Conservation (phyloP, 1,139 yeast species). For the Geotrichum carabidarum region DNA sequence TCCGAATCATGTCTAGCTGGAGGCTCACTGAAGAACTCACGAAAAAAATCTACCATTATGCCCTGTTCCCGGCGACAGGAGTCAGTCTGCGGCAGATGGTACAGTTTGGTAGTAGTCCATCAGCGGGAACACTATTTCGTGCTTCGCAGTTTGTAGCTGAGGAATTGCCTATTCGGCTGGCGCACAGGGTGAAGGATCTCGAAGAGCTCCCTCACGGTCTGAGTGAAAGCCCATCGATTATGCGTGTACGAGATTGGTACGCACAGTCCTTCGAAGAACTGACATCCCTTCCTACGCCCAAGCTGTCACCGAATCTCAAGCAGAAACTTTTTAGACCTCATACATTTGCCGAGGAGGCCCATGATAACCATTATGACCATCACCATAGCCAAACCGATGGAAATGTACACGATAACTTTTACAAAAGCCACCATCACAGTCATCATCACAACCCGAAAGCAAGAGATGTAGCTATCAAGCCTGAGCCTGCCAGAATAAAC, state of each 20-base stretch:
- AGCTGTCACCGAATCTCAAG: conserved; percentile 13
- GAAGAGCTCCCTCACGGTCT: conserved; percentile 76
- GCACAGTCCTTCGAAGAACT: conserved; percentile 86
- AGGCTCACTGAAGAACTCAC: conserved; percentile 29
- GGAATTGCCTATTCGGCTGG: conserved; percentile 81
- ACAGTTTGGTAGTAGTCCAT: conserved; percentile 78
- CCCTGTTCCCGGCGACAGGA: conserved; percentile 75
- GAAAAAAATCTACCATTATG: conserved; percentile 47
- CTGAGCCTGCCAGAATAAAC: conserved; percentile 27
- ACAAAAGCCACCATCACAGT: conserved; percentile 14
- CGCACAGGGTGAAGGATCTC: conserved; percentile 79
- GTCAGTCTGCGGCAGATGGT: conserved; percentile 86
- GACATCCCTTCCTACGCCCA: conserved; percentile 40
- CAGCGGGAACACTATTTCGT: conserved; percentile 71
- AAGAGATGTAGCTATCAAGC: conserved; percentile 31
- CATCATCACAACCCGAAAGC: conserved; percentile 13
- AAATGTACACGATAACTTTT: conserved; percentile 10
- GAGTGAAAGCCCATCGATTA: conserved; percentile 66
- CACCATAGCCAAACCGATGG: conserved; percentile 1
- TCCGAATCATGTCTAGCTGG: conserved; percentile 16
- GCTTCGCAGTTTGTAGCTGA: conserved; percentile 84
- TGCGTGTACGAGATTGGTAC: conserved; percentile 80
- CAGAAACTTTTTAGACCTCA: conserved; percentile 14
- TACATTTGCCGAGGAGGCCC: neutral
- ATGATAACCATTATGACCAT: neutral